Percentiles rank a stretch among this genome's conserved stretches.
Evolutionary conservation across 805 yeast species (phyloP).

Genomic region (Trichomonascus vanleenenianus): DNA sequence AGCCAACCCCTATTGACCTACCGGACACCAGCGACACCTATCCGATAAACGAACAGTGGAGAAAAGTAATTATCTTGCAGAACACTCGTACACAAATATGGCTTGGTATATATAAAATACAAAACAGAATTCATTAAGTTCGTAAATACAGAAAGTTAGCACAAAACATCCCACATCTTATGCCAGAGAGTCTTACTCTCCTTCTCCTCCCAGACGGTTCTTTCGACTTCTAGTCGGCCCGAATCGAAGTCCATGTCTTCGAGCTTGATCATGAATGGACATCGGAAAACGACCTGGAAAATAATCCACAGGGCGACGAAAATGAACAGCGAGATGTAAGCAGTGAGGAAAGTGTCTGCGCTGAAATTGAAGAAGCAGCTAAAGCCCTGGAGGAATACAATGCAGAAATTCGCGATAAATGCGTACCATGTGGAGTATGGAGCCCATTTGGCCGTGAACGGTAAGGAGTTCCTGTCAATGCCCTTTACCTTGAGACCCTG

Average conservation of each 20-base stretch:
- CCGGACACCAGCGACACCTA: too few relatives aligned
- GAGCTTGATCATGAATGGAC: slow-evolving; percentile 11
- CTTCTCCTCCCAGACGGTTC: slow-evolving; percentile 43
- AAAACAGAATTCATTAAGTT: background rate
- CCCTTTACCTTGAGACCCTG: slow-evolving; percentile 52
- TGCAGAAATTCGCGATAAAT: slow-evolving; percentile 41
- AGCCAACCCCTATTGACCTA: too few relatives aligned
- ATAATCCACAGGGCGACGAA: slow-evolving; percentile 48
- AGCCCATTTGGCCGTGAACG: slow-evolving; percentile 67
- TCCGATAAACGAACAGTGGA: too few relatives aligned
- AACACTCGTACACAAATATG: too few relatives aligned
- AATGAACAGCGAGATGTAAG: slow-evolving; percentile 61
- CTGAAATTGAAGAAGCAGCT: slow-evolving; percentile 39
- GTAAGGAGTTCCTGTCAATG: slow-evolving; percentile 59
- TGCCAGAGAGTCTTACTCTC: slow-evolving; percentile 13
- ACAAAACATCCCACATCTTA: slow-evolving; percentile 5
- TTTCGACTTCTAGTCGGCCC: slow-evolving; percentile 58
- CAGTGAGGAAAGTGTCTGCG: slow-evolving; percentile 55
- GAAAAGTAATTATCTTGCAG: too few relatives aligned
- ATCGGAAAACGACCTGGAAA: slow-evolving; percentile 26
- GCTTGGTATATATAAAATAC: too few relatives aligned
- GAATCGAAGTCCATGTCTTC: slow-evolving; percentile 60
- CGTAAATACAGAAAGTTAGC: background rate
- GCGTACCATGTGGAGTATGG: slow-evolving; percentile 64
- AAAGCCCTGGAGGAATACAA: slow-evolving; percentile 69